Evolutionary conservation across 495 filamentous ascomycete genomes (phyloP).

Genomic region (Aspergillus diversus): DNA sequence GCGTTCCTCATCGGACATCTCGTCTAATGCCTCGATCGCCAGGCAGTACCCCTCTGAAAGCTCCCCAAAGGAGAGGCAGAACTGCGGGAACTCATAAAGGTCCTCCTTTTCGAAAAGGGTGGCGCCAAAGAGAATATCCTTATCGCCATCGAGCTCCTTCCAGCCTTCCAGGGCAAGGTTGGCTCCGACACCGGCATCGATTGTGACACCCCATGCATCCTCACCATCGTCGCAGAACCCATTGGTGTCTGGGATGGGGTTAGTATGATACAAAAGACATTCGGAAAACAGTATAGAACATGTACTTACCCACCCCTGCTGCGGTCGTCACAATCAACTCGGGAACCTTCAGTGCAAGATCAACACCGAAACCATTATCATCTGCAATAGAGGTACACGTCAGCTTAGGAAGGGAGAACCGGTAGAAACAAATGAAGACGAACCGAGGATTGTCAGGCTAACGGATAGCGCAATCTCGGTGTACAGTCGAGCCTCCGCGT

Average conservation of each 20-base stretch:
- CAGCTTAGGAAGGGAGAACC: not conserved
- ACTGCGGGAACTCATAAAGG: conserved; percentile 15
- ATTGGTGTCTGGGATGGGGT: conserved; percentile 7
- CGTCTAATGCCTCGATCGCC: not conserved
- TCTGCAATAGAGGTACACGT: not conserved
- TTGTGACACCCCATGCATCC: conserved; percentile 1
- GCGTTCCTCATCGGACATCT: not conserved
- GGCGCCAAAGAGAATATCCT: not conserved
- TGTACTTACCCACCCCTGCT: conserved; percentile 8
- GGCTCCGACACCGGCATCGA: conserved; percentile 12
- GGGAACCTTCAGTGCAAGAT: conserved; percentile 15
- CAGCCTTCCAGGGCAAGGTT: conserved; percentile 11
- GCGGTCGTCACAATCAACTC: conserved; percentile 14
- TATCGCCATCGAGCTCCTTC: conserved; percentile 12
- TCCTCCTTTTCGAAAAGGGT: conserved; percentile 4
- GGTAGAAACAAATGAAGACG: too few species aligned
- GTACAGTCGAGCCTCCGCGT: conserved; percentile 12
- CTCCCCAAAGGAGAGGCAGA: conserved; percentile 7
- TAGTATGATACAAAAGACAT: not conserved
- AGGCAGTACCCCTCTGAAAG: conserved; percentile 1
- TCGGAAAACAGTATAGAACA: not conserved
- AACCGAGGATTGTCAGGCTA: conserved; percentile 14
- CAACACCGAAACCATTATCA: conserved; percentile 18
- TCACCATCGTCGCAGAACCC: conserved; percentile 14
- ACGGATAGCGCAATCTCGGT: conserved; percentile 17